A percentile compares a stretch with the other conserved stretches of the same genome.
Evolutionary conservation across 208 protist genomes (phyloP).

Genomic region (Polymyxa betae): DNA sequence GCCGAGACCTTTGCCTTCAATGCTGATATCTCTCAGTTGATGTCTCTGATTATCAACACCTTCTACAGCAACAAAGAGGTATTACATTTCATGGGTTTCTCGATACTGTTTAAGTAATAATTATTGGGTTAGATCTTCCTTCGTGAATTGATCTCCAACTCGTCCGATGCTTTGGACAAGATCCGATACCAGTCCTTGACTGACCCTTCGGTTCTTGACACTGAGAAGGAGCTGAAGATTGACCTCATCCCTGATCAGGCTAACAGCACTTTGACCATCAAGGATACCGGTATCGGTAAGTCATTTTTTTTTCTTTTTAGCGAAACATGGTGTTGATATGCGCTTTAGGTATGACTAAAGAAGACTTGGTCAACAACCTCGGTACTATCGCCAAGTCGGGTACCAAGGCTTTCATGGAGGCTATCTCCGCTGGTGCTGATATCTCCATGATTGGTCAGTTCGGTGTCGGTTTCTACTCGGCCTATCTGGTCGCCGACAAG

Average conservation of each 20-base stretch:
- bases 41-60: conserved; percentile 99
- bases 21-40: conserved; percentile 95
- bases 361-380: conserved; percentile 96
- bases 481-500: conserved; percentile 95
- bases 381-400: conserved; percentile 97
- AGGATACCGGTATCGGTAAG: conserved; percentile 97
- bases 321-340: no score
- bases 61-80: conserved; percentile 98
- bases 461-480: conserved; percentile 99
- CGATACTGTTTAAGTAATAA: background rate
- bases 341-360: conserved; percentile 99
- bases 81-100: background rate
- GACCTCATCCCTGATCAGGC: conserved; percentile 90
- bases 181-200: conserved; percentile 94
- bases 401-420: conserved; percentile 98
- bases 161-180: conserved; percentile 89
- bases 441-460: conserved; percentile 99
- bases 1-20: conserved; percentile 82
- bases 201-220: conserved; percentile 84
- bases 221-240: conserved; percentile 90
- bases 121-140: conserved; percentile 86
- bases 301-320: no score
- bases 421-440: conserved; percentile 91
- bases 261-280: conserved; percentile 91
- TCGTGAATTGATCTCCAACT: conserved; percentile 97